These are phyloP conservation scores for Cladophialophora chaetospira DNA, from an alignment of 2,329 filamentous ascomycete genomes.

Conservation along the genomic window DNA sequence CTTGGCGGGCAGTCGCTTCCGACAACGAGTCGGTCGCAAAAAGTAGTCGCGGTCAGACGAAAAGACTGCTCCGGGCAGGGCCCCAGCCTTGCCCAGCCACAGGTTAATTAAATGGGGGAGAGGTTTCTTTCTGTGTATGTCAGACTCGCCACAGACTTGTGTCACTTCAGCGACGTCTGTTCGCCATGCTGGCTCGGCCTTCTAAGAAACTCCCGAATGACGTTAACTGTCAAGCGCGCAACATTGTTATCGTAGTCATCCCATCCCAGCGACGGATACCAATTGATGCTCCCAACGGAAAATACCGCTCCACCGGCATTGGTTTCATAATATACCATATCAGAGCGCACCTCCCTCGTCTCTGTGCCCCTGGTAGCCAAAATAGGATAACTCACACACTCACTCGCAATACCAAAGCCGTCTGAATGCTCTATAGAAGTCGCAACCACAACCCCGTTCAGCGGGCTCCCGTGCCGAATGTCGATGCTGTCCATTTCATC, in stretches of 20 bases:
- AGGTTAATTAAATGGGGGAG: no score
- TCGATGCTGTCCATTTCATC: slow-evolving; percentile 44
- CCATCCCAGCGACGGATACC: slow-evolving; percentile 34
- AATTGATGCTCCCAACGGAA: slow-evolving; percentile 37
- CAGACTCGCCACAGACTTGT: no score
- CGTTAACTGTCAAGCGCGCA: slow-evolving; percentile 34
- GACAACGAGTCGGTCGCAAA: no score
- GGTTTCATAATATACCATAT: slow-evolving; percentile 35
- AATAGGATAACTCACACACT: slow-evolving; percentile 31
- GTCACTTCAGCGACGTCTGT: no score
- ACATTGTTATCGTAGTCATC: slow-evolving; percentile 35
- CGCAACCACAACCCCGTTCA: slow-evolving; percentile 36
- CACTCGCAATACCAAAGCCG: slow-evolving; percentile 29
- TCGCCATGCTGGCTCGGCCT: no score
- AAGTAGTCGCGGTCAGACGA: no score
- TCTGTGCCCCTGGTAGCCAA: slow-evolving; percentile 31
- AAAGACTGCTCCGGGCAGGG: no score
- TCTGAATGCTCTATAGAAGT: slow-evolving; percentile 28
- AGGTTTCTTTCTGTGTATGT: no score
- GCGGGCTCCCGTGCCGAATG: slow-evolving; percentile 36
- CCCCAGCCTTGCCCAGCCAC: no score
- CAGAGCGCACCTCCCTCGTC: slow-evolving; percentile 30
- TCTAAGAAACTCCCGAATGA: slow-evolving; percentile 33
- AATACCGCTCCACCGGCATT: slow-evolving; percentile 34
- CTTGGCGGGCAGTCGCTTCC: no score